Evolutionary conservation across 305 asterid species (phyloP), one percentile per base, ranked within the genome.

Genomic region (Fraxinus ornus): DNA sequence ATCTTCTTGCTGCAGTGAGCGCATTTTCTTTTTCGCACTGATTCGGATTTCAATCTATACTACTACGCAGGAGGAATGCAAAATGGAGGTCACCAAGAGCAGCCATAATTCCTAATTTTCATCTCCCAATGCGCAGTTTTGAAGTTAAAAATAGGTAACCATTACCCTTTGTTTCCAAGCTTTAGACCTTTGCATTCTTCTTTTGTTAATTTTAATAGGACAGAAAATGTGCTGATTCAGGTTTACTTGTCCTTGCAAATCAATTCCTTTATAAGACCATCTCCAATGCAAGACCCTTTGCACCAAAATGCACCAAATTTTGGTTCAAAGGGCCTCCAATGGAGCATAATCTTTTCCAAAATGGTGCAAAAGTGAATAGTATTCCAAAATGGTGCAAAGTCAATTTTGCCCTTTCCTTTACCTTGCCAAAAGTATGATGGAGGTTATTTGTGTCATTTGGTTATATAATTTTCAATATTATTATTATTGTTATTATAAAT

Each of bases 41-140:
- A 87, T 78, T 28, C 13, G 26, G 28, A 41, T 41, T 41, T 62
- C 52, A 85, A 28, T 36, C 9, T 77, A 74, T 60, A 10, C 52
- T 41, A 41, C 75, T 35, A 60, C 84, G 82, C 89, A 91, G 95
- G 83, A 44, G 87, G 88, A 86, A 5, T 84, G 79, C 88, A 44
- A 89, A 83, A 77, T 93, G 97, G 97, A 90, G 87, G 78, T 80
- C 94, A 0, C 95, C 98, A 12, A 79, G 89, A 88, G 98, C 98
- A 68, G 98, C 97, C 12, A 90, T 92, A 78, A 24, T 89, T 77
- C 92, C 97, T 79, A 87, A 90, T 88, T 81, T 93, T 82, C 99
- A 95, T 86, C 98, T 94, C 37, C 99, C 99, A 13, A 95, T 95
- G 99, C 94, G 97, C 24, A 95, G 99, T 86, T 80, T 88, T 81